These are phyloP conservation scores for Coemansia sp. DNA, from an alignment of 192 early-diverging fungal genomes.

Conservation along the genomic window DNA sequence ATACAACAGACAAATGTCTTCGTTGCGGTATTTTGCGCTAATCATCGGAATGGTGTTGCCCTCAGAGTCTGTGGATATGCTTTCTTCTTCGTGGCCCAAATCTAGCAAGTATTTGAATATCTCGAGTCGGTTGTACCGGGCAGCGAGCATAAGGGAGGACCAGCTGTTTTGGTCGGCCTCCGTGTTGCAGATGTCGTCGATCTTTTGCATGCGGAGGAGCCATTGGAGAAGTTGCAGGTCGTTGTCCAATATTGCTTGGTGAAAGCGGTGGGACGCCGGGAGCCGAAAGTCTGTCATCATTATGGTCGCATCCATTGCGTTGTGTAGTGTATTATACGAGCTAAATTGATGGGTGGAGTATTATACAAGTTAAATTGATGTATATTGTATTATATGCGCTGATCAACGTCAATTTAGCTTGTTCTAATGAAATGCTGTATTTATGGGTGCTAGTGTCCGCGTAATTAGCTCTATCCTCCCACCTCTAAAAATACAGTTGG, in stretches of 20 bases:
- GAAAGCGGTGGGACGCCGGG: conserved; percentile 33
- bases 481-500: too few relatives aligned
- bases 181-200: conserved; percentile 39
- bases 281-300: conserved; percentile 42
- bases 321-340: too few relatives aligned
- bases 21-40: conserved; percentile 43
- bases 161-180: conserved; percentile 37
- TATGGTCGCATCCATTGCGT: neutral
- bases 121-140: conserved; percentile 34
- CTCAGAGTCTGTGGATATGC: conserved; percentile 30
- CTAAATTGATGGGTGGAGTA: too few relatives aligned
- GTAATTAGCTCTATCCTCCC: too few relatives aligned
- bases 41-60: conserved; percentile 51
- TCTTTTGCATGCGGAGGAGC: conserved; percentile 33
- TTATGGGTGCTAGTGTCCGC: too few relatives aligned
- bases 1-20: conserved; percentile 37
- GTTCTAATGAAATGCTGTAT: too few relatives aligned
- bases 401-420: too few relatives aligned
- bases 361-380: too few relatives aligned
- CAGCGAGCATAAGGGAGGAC: conserved; percentile 51
- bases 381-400: too few relatives aligned
- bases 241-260: conserved; percentile 41
- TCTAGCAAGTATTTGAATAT: conserved; percentile 38
- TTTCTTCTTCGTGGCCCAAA: conserved; percentile 41
- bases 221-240: conserved; percentile 39